Conservation (phyloP, 2,329 filamentous ascomycete genomes). For the Teratosphaeria pseudoeucalypti region DNA sequence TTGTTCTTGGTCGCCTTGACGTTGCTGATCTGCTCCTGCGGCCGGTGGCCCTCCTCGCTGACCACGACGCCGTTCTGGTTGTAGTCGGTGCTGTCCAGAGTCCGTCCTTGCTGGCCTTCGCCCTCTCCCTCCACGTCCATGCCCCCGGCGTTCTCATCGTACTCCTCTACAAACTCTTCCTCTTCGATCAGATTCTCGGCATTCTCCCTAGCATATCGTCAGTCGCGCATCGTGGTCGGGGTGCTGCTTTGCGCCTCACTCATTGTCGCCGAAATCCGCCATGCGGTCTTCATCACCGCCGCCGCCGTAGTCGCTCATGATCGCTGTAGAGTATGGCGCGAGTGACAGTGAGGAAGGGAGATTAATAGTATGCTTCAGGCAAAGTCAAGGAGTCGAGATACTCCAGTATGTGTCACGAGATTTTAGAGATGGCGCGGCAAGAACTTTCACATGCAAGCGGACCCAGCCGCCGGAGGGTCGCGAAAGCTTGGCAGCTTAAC, state of each 20-base stretch:
- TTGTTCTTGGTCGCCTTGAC: slow-evolving; percentile 57
- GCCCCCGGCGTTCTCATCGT: slow-evolving; percentile 36
- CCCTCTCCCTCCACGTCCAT: slow-evolving; percentile 11
- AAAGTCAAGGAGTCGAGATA: not conserved
- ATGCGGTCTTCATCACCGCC: slow-evolving; percentile 30
- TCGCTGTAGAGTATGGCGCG: not conserved
- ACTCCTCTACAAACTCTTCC: slow-evolving; percentile 47
- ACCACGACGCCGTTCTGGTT: slow-evolving; percentile 31
- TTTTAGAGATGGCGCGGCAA: not conserved
- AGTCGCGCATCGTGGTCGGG: not conserved
- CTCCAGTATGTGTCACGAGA: too few species aligned
- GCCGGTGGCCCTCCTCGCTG: slow-evolving; percentile 42
- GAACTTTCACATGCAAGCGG: slow-evolving; percentile 3
- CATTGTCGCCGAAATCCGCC: slow-evolving; percentile 24
- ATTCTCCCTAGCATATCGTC: slow-evolving; percentile 17
- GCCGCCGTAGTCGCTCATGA: slow-evolving; percentile 36
- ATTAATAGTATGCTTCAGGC: not conserved
- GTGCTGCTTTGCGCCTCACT: slow-evolving; percentile 13
- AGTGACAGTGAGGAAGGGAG: too few species aligned
- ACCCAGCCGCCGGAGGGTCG: not conserved
- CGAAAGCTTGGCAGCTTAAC: slow-evolving; percentile 1
- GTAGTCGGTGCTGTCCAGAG: slow-evolving; percentile 21
- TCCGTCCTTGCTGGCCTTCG: slow-evolving; percentile 4
- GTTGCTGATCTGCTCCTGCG: slow-evolving; percentile 40
- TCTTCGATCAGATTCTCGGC: slow-evolving; percentile 30